Evolutionary conservation across 1,284 basidiomycete species (phyloP).

Genomic region (Ceratobasidium sp.): DNA sequence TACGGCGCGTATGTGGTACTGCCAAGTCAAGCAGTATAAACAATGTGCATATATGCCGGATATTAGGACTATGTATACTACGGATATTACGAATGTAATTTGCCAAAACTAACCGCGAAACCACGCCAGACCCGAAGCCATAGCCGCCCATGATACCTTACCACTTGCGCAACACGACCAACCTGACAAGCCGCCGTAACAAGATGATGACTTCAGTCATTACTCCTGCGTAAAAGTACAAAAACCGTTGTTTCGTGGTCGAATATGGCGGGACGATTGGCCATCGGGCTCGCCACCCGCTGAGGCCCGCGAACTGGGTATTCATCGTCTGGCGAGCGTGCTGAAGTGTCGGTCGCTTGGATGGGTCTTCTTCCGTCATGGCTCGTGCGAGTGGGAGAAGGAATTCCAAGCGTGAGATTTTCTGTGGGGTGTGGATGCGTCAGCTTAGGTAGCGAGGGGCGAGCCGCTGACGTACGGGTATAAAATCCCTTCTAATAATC

Average conservation of each 20-base stretch:
- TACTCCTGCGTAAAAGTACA: constrained; percentile 6
- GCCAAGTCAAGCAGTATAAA: background rate
- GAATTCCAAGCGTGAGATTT: background rate
- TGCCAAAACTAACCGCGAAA: background rate
- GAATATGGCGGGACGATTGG: constrained; percentile 5
- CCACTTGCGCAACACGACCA: background rate
- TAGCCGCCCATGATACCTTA: background rate
- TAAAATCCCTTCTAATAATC: constrained; percentile 24
- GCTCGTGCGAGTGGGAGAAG: no score
- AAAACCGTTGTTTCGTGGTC: background rate
- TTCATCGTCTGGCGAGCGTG: constrained; percentile 12
- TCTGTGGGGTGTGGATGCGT: background rate
- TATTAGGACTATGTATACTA: background rate
- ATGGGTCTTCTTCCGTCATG: constrained; percentile 25
- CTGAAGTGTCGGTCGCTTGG: constrained; percentile 14
- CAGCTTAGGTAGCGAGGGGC: background rate
- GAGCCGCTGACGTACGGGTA: constrained; percentile 2
- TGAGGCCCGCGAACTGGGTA: constrained; percentile 8
- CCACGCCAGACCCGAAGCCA: background rate
- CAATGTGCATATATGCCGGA: background rate
- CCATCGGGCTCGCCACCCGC: constrained; percentile 18
- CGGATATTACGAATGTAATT: background rate
- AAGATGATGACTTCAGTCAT: background rate
- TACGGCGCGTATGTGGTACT: no score
- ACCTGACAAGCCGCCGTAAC: no score